Base-by-base conservation (phyloP, 805 yeast genomes). In the Tetrapisispora pingtungensis region DNA sequence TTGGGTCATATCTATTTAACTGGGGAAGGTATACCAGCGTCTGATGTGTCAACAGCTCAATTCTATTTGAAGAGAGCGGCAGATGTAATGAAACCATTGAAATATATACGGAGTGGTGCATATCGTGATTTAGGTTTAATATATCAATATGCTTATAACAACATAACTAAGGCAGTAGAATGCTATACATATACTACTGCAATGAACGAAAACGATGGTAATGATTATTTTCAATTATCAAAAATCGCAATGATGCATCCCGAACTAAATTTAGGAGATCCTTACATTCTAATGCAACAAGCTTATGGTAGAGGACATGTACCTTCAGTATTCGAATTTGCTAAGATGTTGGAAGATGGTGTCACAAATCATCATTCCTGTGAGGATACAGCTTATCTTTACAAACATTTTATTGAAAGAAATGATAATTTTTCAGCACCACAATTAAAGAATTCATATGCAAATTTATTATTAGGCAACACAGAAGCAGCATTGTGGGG, bases 1-100 rank as follows among this genome's bases (percentile, higher is more conserved):
- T 55, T 86, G 33, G 96, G 90, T 0, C 81, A 75, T 45, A 72
- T 86, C 74, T 78, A 77, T 51, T 64, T 85, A 38, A 70, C 81
- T 14, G 96, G 95, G 1, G 84, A 80, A 49, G 94, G 93, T 0
- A 66, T 70, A 0, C 67, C 60, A 6, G 22, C 20, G 3, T 49
- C 81, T 1, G 67, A 77, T 35, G 40, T 56, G 0, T 35, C 47
- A 10, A 37, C 53, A 17, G 68, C 70, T 0, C 55, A 52, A 28
- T 46, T 34, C 22, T 53, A 48, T 45, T 45, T 58, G 24, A 40
- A 43, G 17, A 40, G 47, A 14, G 50, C 64, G 0, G 20, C 54
- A 4, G 51, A 53, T 15, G 53, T 60, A 3, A 48, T 50, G 4
- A 55, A 49, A 32, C 46, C 39, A 8, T 26, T 49, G 14, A 46